Evolutionary conservation across 169 alveolate genomes (phyloP), one percentile per base, ranked within the genome.

Genomic region (Plasmodium ovale): DNA sequence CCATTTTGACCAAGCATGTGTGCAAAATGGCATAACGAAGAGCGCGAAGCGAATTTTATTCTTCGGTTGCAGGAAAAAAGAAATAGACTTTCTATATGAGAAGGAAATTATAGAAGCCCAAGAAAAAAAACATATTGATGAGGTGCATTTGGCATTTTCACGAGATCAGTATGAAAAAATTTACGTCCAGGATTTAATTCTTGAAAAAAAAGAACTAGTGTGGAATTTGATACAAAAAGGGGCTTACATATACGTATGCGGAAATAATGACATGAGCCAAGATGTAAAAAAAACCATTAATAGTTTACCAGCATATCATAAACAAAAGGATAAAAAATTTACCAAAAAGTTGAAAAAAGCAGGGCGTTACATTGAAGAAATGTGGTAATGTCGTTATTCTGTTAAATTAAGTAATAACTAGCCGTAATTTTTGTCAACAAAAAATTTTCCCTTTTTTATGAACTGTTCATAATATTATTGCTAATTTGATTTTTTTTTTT

Each of bases 281-380:
- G 90, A 82, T 39, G 90, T 82, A 33, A 68, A 64, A 33, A 53
- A 42, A 53, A 82, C 90, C 44, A 82, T 82, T 82, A 67, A 65
- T 69, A 67, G 27, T 62, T 51, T 82, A 60, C 64, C 72, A 16
- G 29, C 23, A 29, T 39, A 53, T 65, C 27, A 65, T 71, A 82
- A 82, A 68, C 84, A 82, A 49, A 35, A 64, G 39, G 82, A 82
- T 82, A 82, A 82, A 56, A 82, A 82, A 42, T 47, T 82, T 68
- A 67, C 71, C 25, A 82, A 69, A 44, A 87, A 39, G 5, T 54
- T 92, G 33, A 93, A 91, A 59, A 59, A 73, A 54, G 42, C 37
- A 5, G 89, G 91, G 1, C 87, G 85, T 25, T 91, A 79, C 59
- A 68, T 92, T 2, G 94, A 93, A 58, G 96, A 93, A 65, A 84